Evolutionary conservation across 257 asterid species (phyloP), one percentile per base, ranked within the genome.

Genomic region (Ajuga chamaepitys): DNA sequence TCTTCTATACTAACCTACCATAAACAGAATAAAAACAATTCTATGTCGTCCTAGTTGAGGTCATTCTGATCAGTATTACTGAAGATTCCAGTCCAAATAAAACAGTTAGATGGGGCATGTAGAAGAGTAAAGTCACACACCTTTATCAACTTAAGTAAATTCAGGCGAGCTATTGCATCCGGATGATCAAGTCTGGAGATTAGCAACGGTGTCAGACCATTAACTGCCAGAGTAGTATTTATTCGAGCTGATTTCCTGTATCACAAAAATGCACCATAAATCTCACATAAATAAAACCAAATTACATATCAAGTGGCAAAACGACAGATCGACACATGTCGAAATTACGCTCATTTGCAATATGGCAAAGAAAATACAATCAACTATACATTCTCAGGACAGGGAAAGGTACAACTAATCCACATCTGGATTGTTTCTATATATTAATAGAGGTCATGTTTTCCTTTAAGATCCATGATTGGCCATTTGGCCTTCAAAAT

Each of bases 191-290:
- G 93, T 68, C 96, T 83, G 16, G 85, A 85, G 42, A 94, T 85
- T 57, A 94, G 86, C 76, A 90, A 79, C 11, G 95, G 95, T 6
- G 99, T 90, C 85, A 94, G 82, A 37, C 99, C 99, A 76, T 86
- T 94, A 58, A 90, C 95, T 45, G 99, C 98, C 55, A 94, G 83
- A 47, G 96, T 90, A 18, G 97, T 90, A 77, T 94, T 94, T 66
- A 94, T 85, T 64, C 95, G 92, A 70, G 96, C 82, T 61, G 99
- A 94, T 90, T 86, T 94, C 87, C 99, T 94, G 92, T 83, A 75
- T 54, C 74, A 76, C 30, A 66, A 58, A 44, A 44, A 63, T 11
- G 52, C 50, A 55, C 24, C 40, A 60, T 74, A 10, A 74, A 70
- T 51, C 53, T 7, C 59, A 52, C 51, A 16, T 25, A 16, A 41